Percentiles rank a stretch among this genome's conserved stretches.
Evolutionary conservation across 2,329 filamentous ascomycete genomes (phyloP).

Genomic region (Penicillium brasilianum): DNA sequence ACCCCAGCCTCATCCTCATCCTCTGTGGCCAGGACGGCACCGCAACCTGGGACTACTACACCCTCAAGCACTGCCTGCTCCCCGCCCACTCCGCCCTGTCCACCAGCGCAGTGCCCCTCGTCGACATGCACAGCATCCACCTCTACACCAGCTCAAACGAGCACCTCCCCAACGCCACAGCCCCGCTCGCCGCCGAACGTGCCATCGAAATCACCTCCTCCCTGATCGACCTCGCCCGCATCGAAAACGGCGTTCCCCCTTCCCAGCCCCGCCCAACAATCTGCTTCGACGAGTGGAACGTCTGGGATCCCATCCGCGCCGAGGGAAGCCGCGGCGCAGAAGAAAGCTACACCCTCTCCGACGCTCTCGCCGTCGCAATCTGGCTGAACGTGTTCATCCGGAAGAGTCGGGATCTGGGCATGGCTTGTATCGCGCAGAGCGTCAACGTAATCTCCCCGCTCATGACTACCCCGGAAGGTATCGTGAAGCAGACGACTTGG

Average conservation of each 20-base stretch:
- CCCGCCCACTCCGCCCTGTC: slow-evolving; percentile 51
- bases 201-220: slow-evolving; percentile 72
- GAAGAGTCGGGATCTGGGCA: slow-evolving; percentile 71
- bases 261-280: slow-evolving; percentile 69
- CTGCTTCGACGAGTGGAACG: slow-evolving; percentile 86
- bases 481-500: slow-evolving; percentile 75
- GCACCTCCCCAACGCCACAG: slow-evolving; percentile 62
- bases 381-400: slow-evolving; percentile 79
- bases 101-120: slow-evolving; percentile 53
- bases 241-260: slow-evolving; percentile 64
- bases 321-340: slow-evolving; percentile 74
- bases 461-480: slow-evolving; percentile 69
- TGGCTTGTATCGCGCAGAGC: slow-evolving; percentile 78
- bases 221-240: slow-evolving; percentile 74
- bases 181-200: slow-evolving; percentile 72
- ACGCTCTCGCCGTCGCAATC: slow-evolving; percentile 74
- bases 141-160: slow-evolving; percentile 70
- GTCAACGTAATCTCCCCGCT: slow-evolving; percentile 80
- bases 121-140: slow-evolving; percentile 83
- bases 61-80: slow-evolving; percentile 70
- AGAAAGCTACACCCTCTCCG: slow-evolving; percentile 74
- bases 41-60: slow-evolving; percentile 73
- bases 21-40: slow-evolving; percentile 75
- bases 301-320: slow-evolving; percentile 75
- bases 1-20: slow-evolving; percentile 71